A percentile compares a stretch with the other conserved stretches of the same genome.
Conservation (phyloP, 345 rosid species). For the Gossypium mustelinum region DNA sequence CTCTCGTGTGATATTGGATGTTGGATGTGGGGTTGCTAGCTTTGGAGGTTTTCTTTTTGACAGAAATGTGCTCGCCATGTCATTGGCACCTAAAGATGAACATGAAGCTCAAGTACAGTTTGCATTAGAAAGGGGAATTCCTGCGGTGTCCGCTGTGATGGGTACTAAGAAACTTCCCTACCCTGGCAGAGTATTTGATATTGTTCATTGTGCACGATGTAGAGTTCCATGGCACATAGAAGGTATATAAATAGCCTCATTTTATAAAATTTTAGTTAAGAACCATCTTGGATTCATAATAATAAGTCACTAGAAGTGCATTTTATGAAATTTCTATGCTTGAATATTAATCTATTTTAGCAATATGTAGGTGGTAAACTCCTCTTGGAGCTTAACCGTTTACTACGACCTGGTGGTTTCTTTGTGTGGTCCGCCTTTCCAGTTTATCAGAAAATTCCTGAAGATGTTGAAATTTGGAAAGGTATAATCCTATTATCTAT, state of each 20-base stretch:
- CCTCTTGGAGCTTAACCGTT: constrained; percentile 87
- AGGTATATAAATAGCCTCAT: constrained; percentile 38
- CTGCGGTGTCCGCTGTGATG: constrained; percentile 97
- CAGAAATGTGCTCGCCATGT: constrained; percentile 73
- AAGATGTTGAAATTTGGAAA: constrained; percentile 86
- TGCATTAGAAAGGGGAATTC: constrained; percentile 97
- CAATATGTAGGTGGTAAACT: constrained; percentile 73
- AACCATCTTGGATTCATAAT: not conserved
- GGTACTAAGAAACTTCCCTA: constrained; percentile 93
- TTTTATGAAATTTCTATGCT: not conserved
- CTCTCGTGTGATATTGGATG: constrained; percentile 82
- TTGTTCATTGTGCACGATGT: constrained; percentile 96
- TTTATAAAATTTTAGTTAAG: not conserved
- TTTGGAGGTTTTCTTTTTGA: constrained; percentile 86
- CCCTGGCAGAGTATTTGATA: constrained; percentile 88
- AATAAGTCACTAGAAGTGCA: not conserved
- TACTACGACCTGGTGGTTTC: constrained; percentile 86
- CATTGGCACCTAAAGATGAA: constrained; percentile 97
- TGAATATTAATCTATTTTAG: not conserved
- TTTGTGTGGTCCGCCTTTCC: constrained; percentile 98
- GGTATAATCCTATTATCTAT: constrained; percentile 40
- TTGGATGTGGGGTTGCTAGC: constrained; percentile 99
- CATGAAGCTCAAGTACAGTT: constrained; percentile 99
- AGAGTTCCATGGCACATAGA: constrained; percentile 99
- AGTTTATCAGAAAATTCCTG: constrained; percentile 68